Conservation (phyloP, 805 yeast genomes). For the Wickerhamomyces tratensis region DNA sequence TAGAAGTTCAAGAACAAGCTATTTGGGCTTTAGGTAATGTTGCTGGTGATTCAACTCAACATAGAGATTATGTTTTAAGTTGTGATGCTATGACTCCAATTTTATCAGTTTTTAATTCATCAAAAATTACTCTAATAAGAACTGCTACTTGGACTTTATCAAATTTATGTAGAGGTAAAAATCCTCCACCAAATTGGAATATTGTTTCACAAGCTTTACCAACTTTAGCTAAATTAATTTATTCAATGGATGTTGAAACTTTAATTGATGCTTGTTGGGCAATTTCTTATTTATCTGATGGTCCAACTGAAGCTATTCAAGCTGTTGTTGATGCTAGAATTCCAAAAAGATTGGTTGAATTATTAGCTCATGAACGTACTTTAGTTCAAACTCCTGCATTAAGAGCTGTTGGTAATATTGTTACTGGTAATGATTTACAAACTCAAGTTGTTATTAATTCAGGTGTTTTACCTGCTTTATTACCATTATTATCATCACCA, state of each 20-base stretch:
- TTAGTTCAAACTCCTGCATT: constrained; percentile 94
- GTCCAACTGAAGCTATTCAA: constrained; percentile 86
- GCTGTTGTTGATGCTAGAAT: constrained; percentile 95
- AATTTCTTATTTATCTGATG: constrained; percentile 88
- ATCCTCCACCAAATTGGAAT: constrained; percentile 94
- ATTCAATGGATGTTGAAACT: constrained; percentile 86
- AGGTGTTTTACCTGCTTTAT: constrained; percentile 82
- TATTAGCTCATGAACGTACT: constrained; percentile 74
- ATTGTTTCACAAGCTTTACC: constrained; percentile 83
- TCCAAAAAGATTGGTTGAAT: constrained; percentile 88
- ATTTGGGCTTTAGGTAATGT: constrained; percentile 99
- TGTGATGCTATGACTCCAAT: constrained; percentile 89
- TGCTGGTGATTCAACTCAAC: constrained; percentile 91
- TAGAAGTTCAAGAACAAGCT: constrained; percentile 96
- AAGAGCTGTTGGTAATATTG: constrained; percentile 96
- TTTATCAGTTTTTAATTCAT: constrained; percentile 62
- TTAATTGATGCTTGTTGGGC: constrained; percentile 99
- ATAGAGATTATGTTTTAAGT: constrained; percentile 80
- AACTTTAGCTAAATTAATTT: constrained; percentile 82
- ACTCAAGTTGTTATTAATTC: constrained; percentile 92
- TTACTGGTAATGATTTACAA: constrained; percentile 93
- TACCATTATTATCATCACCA: constrained; percentile 68
- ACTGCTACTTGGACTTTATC: constrained; percentile 98
- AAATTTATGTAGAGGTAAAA: constrained; percentile 92
- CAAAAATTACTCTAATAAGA: constrained; percentile 84